Conservation (phyloP, 352 stramenopile species). For the Saprolegnia diclina region DNA sequence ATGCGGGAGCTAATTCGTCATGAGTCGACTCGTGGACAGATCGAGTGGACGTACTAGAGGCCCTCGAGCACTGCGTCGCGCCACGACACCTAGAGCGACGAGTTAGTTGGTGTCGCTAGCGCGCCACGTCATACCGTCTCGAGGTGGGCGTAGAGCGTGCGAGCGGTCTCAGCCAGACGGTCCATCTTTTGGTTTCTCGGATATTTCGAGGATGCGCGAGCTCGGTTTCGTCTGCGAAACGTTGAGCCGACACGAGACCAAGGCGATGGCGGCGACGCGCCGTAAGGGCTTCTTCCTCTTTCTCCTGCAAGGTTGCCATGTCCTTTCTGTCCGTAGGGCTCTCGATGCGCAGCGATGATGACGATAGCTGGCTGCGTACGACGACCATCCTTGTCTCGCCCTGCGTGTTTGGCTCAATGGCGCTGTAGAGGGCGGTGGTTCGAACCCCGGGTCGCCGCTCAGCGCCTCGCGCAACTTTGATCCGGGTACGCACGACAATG, state of each 20-base stretch:
- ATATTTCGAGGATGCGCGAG: neutral
- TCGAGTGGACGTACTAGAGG: neutral
- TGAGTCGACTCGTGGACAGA: neutral
- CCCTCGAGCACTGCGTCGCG: neutral
- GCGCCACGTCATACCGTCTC: neutral
- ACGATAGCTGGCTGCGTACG: too few species aligned
- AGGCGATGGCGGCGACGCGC: neutral
- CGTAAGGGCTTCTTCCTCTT: neutral
- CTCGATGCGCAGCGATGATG: too few species aligned
- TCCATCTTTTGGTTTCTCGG: neutral
- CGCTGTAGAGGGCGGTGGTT: too few species aligned
- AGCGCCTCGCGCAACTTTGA: neutral
- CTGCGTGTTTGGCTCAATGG: neutral
- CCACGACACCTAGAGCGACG: constrained; percentile 1
- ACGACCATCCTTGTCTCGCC: too few species aligned
- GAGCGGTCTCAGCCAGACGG: neutral
- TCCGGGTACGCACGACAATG: neutral
- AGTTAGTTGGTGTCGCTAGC: neutral
- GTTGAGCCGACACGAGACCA: too few species aligned
- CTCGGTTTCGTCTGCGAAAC: too few species aligned
- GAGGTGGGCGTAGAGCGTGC: neutral
- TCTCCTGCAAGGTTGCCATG: too few species aligned
- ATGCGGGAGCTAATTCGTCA: constrained; percentile 20
- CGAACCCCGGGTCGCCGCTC: neutral
- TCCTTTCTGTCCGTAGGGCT: too few species aligned